phyloP scores from a whole-genome alignment of 2,329 filamentous ascomycete species.

The Colletotrichum sojae region DNA sequence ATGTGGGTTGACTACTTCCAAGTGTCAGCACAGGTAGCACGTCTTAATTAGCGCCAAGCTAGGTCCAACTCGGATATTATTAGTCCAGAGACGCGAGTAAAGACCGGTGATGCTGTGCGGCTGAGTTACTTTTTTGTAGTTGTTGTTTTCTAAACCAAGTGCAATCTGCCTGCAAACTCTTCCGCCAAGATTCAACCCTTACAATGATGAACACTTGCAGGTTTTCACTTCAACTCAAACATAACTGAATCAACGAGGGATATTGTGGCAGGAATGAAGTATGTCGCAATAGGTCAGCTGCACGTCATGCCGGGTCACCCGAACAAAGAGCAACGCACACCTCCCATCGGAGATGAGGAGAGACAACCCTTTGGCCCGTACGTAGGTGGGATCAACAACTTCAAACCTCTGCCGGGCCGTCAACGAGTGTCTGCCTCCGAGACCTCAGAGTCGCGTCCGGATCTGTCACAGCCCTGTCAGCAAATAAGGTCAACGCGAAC shows the following conservation, averaged over 20 bases:
- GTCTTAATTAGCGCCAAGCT: constrained; percentile 16
- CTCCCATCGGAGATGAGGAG: not conserved
- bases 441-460: constrained; percentile 7
- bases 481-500: not conserved
- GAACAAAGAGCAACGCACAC: constrained; percentile 7
- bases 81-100: constrained; percentile 2
- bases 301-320: constrained; percentile 10
- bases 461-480: not conserved
- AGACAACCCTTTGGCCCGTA: constrained; percentile 15
- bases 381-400: constrained; percentile 17
- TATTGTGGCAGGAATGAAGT: constrained; percentile 5
- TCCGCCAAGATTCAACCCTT: constrained; percentile 7
- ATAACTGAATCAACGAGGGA: not conserved
- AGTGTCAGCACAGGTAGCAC: not conserved
- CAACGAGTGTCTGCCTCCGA: not conserved
- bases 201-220: not conserved
- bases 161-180: not conserved
- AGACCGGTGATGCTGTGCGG: not conserved
- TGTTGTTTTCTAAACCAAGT: constrained; percentile 8
- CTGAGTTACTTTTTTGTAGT: constrained; percentile 9
- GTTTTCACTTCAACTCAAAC: not conserved
- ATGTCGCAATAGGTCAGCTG: constrained; percentile 4
- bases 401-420: constrained; percentile 9
- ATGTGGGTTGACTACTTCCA: constrained; percentile 10
- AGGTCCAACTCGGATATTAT: not conserved